phyloP scores from a whole-genome alignment of 2,329 filamentous ascomycete genomes.

The Penicillium sp. region DNA sequence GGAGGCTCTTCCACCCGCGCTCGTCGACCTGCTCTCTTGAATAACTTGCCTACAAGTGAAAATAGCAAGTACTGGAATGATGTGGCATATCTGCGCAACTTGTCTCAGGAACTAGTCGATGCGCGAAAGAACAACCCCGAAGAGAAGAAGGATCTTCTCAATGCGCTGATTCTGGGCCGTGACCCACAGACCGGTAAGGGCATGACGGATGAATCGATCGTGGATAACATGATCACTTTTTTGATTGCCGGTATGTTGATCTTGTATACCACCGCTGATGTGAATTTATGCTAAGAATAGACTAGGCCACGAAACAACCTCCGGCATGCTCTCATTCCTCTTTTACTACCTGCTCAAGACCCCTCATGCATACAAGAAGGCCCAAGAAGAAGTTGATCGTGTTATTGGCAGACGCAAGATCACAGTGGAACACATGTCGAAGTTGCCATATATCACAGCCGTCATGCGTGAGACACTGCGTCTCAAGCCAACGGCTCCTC shows the following conservation, averaged over 20 bases:
- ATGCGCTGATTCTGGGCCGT: constrained; percentile 68
- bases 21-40: constrained; percentile 52
- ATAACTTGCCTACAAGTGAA: constrained; percentile 47
- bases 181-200: constrained; percentile 69
- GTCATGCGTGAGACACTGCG: constrained; percentile 67
- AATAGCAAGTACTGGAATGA: constrained; percentile 39
- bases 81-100: constrained; percentile 53
- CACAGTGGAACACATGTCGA: constrained; percentile 63
- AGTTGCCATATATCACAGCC: constrained; percentile 69
- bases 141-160: constrained; percentile 68
- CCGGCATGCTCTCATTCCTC: constrained; percentile 66
- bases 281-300: constrained; percentile 2
- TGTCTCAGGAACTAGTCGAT: constrained; percentile 64
- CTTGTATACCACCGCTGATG: neutral
- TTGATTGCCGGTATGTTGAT: constrained; percentile 61
- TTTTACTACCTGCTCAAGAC: constrained; percentile 68
- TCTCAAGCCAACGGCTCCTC: constrained; percentile 60
- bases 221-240: constrained; percentile 74
- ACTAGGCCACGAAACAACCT: constrained; percentile 70
- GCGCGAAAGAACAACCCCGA: constrained; percentile 59
- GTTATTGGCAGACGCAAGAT: constrained; percentile 65
- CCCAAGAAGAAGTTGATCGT: constrained; percentile 68
- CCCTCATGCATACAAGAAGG: constrained; percentile 62
- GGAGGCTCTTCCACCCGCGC: constrained; percentile 58
- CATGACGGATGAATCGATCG: constrained; percentile 65